Evolutionary conservation across 805 yeast species (phyloP).

Genomic region (Candida verbasci): DNA sequence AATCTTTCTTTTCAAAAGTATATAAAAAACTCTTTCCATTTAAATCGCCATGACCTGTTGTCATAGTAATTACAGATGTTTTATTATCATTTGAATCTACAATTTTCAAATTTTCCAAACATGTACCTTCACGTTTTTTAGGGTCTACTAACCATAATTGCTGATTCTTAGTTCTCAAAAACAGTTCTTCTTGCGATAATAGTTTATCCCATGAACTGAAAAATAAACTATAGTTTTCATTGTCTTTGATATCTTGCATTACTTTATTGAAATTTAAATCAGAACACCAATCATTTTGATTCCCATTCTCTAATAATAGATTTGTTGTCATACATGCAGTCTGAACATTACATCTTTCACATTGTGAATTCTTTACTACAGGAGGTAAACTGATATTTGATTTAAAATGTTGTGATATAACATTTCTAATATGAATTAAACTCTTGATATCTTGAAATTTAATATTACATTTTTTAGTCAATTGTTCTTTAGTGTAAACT

Average conservation of each 20-base stretch:
- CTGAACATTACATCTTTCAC: slow-evolving; percentile 59
- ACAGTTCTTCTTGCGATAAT: slow-evolving; percentile 69
- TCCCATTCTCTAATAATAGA: slow-evolving; percentile 56
- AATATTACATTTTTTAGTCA: slow-evolving; percentile 52
- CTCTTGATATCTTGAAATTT: slow-evolving; percentile 56
- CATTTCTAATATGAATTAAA: slow-evolving; percentile 68
- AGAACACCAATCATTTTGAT: slow-evolving; percentile 50
- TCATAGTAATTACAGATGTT: background rate
- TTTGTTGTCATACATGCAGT: slow-evolving; percentile 63
- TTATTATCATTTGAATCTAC: slow-evolving; percentile 31
- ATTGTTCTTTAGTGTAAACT: slow-evolving; percentile 64
- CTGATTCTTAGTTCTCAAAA: slow-evolving; percentile 45
- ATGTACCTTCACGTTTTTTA: slow-evolving; percentile 51
- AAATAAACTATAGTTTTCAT: slow-evolving; percentile 45
- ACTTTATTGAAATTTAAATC: slow-evolving; percentile 42
- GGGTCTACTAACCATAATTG: slow-evolving; percentile 69
- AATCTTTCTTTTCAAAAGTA: slow-evolving; percentile 33
- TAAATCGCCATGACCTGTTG: slow-evolving; percentile 6
- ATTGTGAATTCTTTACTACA: slow-evolving; percentile 44
- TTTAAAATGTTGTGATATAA: slow-evolving; percentile 55
- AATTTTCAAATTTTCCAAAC: slow-evolving; percentile 49
- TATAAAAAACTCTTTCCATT: slow-evolving; percentile 35
- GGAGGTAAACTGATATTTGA: slow-evolving; percentile 54
- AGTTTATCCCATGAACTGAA: slow-evolving; percentile 71
- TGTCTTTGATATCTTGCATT: slow-evolving; percentile 47